phyloP scores from a whole-genome alignment of 2,329 filamentous ascomycete genomes.

The Aspergillus eucalypticola region DNA sequence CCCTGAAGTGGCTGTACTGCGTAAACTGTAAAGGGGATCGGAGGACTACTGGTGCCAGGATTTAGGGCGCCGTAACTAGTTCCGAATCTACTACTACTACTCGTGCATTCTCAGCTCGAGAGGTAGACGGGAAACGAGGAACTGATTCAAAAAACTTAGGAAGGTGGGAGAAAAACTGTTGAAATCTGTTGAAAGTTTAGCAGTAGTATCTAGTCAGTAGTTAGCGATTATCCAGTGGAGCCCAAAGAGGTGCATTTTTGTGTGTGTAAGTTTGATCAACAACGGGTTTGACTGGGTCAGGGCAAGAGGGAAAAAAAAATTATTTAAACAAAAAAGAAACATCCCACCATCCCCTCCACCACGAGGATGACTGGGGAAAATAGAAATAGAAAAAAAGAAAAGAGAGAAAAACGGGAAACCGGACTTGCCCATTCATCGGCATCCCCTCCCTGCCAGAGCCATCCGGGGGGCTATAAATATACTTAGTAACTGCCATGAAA shows the following conservation, averaged over 20 bases:
- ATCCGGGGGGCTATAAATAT: conserved; percentile 9
- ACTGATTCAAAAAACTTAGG: neutral
- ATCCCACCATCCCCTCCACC: neutral
- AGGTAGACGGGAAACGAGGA: too few relatives aligned
- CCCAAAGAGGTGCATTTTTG: neutral
- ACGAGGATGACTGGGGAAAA: neutral
- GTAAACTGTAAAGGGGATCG: neutral
- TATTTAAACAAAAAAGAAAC: neutral
- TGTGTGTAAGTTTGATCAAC: neutral
- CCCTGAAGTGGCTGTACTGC: neutral
- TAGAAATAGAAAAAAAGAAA: neutral
- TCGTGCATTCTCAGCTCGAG: neutral
- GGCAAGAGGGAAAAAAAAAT: neutral
- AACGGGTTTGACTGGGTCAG: neutral
- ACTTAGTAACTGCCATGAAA: neutral
- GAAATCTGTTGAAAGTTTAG: neutral
- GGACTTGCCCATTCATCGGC: neutral
- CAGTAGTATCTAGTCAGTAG: too few relatives aligned
- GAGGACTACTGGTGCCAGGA: neutral
- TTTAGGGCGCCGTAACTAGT: neutral
- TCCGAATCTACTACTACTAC: neutral
- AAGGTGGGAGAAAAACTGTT: neutral
- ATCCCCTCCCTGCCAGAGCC: neutral
- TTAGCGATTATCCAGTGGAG: neutral
- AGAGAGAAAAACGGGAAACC: too few relatives aligned